Evolutionary conservation across 2,329 filamentous ascomycete genomes (phyloP).

Genomic region (Harringtonia aguacate): DNA sequence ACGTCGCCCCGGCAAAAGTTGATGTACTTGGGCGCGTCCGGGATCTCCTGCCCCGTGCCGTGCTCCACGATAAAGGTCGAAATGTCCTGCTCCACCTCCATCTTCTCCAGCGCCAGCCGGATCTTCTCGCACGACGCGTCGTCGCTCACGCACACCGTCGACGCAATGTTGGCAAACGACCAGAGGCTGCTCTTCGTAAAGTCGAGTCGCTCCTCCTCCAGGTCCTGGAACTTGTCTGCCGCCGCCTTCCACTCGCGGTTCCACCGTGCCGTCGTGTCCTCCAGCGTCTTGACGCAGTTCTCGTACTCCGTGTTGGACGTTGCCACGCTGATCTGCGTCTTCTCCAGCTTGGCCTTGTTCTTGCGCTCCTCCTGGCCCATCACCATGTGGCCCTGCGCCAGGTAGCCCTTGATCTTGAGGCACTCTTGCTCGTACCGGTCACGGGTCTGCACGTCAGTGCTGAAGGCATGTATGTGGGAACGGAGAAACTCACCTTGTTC

Average conservation of each 20-base stretch:
- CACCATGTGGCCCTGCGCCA: constrained; percentile 98
- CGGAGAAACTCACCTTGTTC: no score
- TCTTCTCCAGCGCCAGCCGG: constrained; percentile 81
- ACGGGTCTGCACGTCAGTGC: no score
- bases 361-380: constrained; percentile 99
- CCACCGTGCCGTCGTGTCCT: constrained; percentile 92
- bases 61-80: constrained; percentile 73
- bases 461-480: no score
- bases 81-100: constrained; percentile 93
- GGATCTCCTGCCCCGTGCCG: constrained; percentile 94
- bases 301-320: constrained; percentile 91
- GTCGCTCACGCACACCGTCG: constrained; percentile 94
- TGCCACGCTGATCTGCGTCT: constrained; percentile 92
- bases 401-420: constrained; percentile 94
- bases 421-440: constrained; percentile 97
- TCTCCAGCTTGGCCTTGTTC: constrained; percentile 97
- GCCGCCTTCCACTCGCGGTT: constrained; percentile 98
- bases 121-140: constrained; percentile 96
- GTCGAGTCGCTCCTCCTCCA: constrained; percentile 93
- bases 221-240: constrained; percentile 97
- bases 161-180: constrained; percentile 96
- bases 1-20: constrained; percentile 92
- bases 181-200: constrained; percentile 97
- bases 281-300: constrained; percentile 78
- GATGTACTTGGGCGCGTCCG: constrained; percentile 94